A percentile compares a stretch with the other conserved stretches of the same genome.
These are phyloP conservation scores for Aspergillus calidoustus DNA, from an alignment of 2,329 filamentous ascomycete genomes.

Conservation along the genomic window DNA sequence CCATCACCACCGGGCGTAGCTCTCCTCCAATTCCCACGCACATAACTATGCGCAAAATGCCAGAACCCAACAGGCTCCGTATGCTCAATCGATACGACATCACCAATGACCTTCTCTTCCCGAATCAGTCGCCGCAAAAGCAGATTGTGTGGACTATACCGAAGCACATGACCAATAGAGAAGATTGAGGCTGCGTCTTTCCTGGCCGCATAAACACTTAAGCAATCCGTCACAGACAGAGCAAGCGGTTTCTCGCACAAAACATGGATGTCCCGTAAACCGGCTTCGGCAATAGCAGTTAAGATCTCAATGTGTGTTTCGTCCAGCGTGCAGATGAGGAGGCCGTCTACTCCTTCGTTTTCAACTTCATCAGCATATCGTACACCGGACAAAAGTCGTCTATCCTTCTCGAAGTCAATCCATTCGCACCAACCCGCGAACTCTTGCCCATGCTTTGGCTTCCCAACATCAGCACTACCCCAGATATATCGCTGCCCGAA, in stretches of 20 bases:
- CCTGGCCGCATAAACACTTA: conserved; percentile 65
- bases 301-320: conserved; percentile 86
- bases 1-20: conserved; percentile 72
- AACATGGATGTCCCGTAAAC: conserved; percentile 68
- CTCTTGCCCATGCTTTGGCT: conserved; percentile 47
- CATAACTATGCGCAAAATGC: conserved; percentile 91
- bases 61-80: conserved; percentile 95
- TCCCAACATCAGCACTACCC: conserved; percentile 44
- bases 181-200: conserved; percentile 61
- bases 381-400: not conserved
- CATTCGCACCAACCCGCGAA: conserved; percentile 79
- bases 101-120: conserved; percentile 76
- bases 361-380: not conserved
- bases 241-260: conserved; percentile 96
- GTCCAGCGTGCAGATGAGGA: conserved; percentile 79
- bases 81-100: conserved; percentile 84
- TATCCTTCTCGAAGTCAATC: conserved; percentile 45
- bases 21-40: conserved; percentile 90
- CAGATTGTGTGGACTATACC: conserved; percentile 93
- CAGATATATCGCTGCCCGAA: conserved; percentile 78
- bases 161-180: conserved; percentile 89
- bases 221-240: conserved; percentile 77
- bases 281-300: conserved; percentile 66
- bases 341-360: conserved; percentile 61
- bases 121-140: conserved; percentile 79